phyloP scores from a whole-genome alignment of 108 stramenopile genomes.

The Nitzschia sp. region DNA sequence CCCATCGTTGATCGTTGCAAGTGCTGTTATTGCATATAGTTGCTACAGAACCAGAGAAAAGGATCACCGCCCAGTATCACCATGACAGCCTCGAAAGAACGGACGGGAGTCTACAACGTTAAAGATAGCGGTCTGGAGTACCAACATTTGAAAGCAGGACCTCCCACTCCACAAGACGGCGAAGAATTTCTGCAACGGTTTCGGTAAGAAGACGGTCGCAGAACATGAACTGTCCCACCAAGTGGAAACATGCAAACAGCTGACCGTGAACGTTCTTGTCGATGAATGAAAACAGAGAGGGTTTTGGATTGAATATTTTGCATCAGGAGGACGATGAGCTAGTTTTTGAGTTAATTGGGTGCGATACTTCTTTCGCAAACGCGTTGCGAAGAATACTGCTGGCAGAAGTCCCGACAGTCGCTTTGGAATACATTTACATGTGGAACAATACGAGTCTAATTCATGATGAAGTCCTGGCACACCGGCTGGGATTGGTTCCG shows the following conservation, averaged over 20 bases:
- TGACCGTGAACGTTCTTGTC: too few relatives aligned
- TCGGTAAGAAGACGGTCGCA: constrained; percentile 24
- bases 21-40: too few relatives aligned
- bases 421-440: constrained; percentile 93
- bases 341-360: constrained; percentile 86
- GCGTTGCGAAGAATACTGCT: constrained; percentile 95
- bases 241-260: too few relatives aligned
- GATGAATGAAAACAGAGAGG: too few relatives aligned
- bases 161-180: constrained; percentile 49
- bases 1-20: too few relatives aligned
- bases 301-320: constrained; percentile 58
- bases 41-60: too few relatives aligned
- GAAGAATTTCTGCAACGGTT: constrained; percentile 57
- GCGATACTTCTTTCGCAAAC: constrained; percentile 94
- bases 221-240: not conserved
- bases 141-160: constrained; percentile 44
- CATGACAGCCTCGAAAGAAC: constrained; percentile 18
- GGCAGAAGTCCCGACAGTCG: constrained; percentile 91
- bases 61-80: too few relatives aligned
- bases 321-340: constrained; percentile 66
- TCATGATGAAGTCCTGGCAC: constrained; percentile 95
- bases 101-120: constrained; percentile 59
- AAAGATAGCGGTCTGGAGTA: constrained; percentile 71
- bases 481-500: constrained; percentile 94
- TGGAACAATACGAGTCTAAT: constrained; percentile 89